phyloP scores from a whole-genome alignment of 1,139 yeast species.

The Pneumocystis canis region DNA sequence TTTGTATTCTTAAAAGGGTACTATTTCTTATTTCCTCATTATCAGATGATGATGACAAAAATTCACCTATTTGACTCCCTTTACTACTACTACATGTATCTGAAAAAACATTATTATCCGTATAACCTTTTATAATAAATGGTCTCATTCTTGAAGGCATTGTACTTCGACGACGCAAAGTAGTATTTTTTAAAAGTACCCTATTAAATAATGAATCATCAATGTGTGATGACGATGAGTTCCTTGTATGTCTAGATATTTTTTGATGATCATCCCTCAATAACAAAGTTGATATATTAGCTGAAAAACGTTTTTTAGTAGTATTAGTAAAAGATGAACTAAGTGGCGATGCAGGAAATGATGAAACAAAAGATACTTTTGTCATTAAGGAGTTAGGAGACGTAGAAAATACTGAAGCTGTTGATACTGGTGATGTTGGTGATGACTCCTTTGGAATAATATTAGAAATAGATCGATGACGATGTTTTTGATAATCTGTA shows the following conservation, averaged over 20 bases:
- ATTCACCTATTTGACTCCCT: neutral
- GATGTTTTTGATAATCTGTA: constrained; percentile 2
- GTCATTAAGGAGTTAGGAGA: constrained; percentile 14
- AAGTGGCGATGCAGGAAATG: constrained; percentile 15
- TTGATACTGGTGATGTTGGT: constrained; percentile 9
- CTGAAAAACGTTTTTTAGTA: neutral
- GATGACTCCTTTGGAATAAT: constrained; percentile 9
- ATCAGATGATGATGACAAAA: constrained; percentile 37
- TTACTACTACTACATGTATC: neutral
- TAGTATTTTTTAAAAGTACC: constrained; percentile 2
- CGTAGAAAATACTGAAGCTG: constrained; percentile 11
- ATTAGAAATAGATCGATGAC: constrained; percentile 15
- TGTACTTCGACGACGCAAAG: constrained; percentile 7
- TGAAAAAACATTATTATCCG: neutral
- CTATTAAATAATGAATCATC: constrained; percentile 9
- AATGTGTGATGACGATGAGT: constrained; percentile 9
- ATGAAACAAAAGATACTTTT: constrained; percentile 6
- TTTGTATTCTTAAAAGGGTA: constrained; percentile 40
- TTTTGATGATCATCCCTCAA: neutral
- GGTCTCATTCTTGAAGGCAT: constrained; percentile 7
- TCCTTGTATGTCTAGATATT: neutral
- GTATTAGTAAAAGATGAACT: constrained; percentile 1
- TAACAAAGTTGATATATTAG: neutral
- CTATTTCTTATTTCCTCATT: constrained; percentile 44
- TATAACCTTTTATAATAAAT: neutral